These are phyloP conservation scores for Pseudomicrostroma phylloplanum DNA, from an alignment of 1,284 basidiomycete genomes.

Conservation along the genomic window DNA sequence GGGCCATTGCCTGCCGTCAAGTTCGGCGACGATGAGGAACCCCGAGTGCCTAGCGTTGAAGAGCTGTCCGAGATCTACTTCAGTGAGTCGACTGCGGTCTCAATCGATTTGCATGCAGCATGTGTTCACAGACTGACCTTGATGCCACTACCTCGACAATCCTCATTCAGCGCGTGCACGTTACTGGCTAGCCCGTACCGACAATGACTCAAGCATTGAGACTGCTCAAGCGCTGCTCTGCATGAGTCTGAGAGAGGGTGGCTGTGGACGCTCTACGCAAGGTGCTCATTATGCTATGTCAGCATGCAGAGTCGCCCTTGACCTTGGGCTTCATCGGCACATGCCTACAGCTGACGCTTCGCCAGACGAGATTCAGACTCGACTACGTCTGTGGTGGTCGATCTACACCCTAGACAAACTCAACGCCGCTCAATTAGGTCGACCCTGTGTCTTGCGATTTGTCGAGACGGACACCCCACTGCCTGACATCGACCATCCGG, in stretches of 20 bases:
- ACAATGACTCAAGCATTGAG: slow-evolving; percentile 31
- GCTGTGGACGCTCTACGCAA: slow-evolving; percentile 27
- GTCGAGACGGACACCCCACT: slow-evolving; percentile 39
- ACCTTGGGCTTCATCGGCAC: slow-evolving; percentile 32
- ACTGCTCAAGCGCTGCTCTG: slow-evolving; percentile 32
- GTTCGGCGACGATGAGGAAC: slow-evolving; percentile 18
- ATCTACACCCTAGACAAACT: slow-evolving; percentile 35
- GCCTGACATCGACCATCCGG: slow-evolving; percentile 25
- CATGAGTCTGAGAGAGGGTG: slow-evolving; percentile 36
- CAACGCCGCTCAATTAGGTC: slow-evolving; percentile 26
- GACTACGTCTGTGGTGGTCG: slow-evolving; percentile 31
- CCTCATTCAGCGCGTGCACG: not conserved
- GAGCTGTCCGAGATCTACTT: slow-evolving; percentile 25
- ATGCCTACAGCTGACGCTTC: slow-evolving; percentile 20
- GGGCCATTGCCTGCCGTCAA: slow-evolving; percentile 16
- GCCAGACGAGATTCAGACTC: slow-evolving; percentile 28
- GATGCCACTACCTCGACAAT: slow-evolving; percentile 16
- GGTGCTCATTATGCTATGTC: slow-evolving; percentile 26
- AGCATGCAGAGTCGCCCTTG: slow-evolving; percentile 34
- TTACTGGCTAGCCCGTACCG: slow-evolving; percentile 23
- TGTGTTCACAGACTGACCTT: slow-evolving; percentile 16
- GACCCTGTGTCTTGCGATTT: slow-evolving; percentile 29
- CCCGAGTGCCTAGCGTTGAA: slow-evolving; percentile 21
- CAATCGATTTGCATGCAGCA: too few species aligned
- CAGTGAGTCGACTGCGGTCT: slow-evolving; percentile 21